Percentiles rank a stretch among this genome's conserved stretches.
Conservation (phyloP, 805 yeast species). For the Kodamaea sagamina region DNA sequence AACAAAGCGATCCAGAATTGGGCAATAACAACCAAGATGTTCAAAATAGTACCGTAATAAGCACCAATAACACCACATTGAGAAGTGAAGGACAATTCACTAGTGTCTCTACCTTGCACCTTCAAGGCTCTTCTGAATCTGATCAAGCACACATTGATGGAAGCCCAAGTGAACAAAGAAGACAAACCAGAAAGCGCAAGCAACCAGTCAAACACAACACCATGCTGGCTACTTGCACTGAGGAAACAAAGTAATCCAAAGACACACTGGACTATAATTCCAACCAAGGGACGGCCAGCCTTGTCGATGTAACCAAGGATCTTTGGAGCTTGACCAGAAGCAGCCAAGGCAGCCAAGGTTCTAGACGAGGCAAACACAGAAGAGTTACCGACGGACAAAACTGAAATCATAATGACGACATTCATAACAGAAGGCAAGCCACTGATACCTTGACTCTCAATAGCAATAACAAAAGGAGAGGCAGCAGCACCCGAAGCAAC, state of each 20-base stretch:
- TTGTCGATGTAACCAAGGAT: slow-evolving; percentile 68
- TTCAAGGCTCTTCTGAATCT: slow-evolving; percentile 61
- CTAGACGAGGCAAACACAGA: slow-evolving; percentile 71
- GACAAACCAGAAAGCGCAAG: slow-evolving; percentile 73
- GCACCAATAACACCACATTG: slow-evolving; percentile 41
- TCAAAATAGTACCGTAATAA: slow-evolving; percentile 30
- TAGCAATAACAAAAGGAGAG: slow-evolving; percentile 75
- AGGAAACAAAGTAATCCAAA: slow-evolving; percentile 63
- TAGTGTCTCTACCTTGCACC: slow-evolving; percentile 47
- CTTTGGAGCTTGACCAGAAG: slow-evolving; percentile 63
- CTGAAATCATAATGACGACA: slow-evolving; percentile 66
- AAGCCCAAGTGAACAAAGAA: slow-evolving; percentile 76
- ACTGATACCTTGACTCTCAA: slow-evolving; percentile 60
- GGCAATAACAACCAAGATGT: slow-evolving; percentile 37
- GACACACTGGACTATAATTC: slow-evolving; percentile 51
- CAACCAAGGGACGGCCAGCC: slow-evolving; percentile 75
- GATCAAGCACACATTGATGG: slow-evolving; percentile 64
- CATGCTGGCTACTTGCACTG: slow-evolving; percentile 57
- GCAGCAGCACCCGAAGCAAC: slow-evolving; percentile 53
- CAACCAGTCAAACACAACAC: slow-evolving; percentile 68
- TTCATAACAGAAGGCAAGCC: slow-evolving; percentile 71
- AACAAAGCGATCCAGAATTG: slow-evolving; percentile 43
- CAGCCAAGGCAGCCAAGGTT: slow-evolving; percentile 65
- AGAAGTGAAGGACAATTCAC: slow-evolving; percentile 36
- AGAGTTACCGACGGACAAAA: slow-evolving; percentile 75